Evolutionary conservation across 2,329 filamentous ascomycete genomes (phyloP), one percentile per base, ranked within the genome.

Genomic region (Pyrenophora graminea): DNA sequence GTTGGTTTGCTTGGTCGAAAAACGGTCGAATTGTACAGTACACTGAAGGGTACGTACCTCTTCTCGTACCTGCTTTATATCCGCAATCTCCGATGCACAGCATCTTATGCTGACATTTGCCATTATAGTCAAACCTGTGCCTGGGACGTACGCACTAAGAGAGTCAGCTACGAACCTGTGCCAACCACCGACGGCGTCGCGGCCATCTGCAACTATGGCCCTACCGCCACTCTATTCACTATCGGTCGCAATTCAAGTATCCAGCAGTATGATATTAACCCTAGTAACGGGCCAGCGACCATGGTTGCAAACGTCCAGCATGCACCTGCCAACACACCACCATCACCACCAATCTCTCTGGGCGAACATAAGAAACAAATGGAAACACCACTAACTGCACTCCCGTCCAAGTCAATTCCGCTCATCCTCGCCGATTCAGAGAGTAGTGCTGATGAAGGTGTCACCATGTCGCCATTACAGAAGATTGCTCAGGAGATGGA

Each of bases 1-100:
- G 96, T 70, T 99, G 94, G 94, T 92, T 97, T 80, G 89, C 86
- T 17, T 99, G 94, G 94, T 97, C 94, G 0, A 97, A 97, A 76
- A 97, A 96, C 77, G 94, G 94, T 33, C 88, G 92, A 61, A 91
- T 99, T 59, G 86, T 99, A 58, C 94, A 99, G 74, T 92, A 86
- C 74, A 89, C 90, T 4, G 91, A 97, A 74, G 86, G 87, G 92
- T 96, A 80, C 78, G 90, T 84, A 47, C 53, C 50, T 52, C 53
- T 4, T 54, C 55, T 55, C 2, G 34, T 33, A 39, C 19, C 42
- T 38, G 25, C 23, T 12, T 30, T 30, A 30, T 30, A 9, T 30
- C 27, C 27, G 27, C 21, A 23, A 17, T 23, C 15, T 25, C n/a
- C 18, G 25, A 53, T 42, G 27, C 27, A 31, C n/a, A 30, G 17